These are phyloP conservation scores for Sporothrix brunneoviolacea DNA, from an alignment of 2,329 filamentous ascomycete species.

Conservation along the genomic window DNA sequence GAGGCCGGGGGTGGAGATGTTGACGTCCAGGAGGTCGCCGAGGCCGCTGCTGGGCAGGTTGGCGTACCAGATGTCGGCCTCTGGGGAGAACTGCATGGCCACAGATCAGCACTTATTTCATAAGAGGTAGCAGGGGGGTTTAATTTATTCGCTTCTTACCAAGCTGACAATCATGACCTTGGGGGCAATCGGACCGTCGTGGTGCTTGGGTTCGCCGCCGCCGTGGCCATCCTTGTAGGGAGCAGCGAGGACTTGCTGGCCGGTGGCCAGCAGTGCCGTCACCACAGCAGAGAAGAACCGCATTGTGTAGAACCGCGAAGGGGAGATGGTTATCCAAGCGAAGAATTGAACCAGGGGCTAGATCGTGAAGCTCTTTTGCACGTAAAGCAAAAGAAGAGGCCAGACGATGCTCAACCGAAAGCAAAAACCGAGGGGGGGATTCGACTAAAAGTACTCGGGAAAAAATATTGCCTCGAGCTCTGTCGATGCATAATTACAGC, in stretches of 20 bases:
- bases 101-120: no score
- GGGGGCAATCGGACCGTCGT: constrained; percentile 39
- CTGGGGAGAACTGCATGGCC: constrained; percentile 48
- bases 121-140: no score
- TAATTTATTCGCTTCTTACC: constrained; percentile 31
- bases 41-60: constrained; percentile 39
- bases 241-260: constrained; percentile 3
- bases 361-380: no score
- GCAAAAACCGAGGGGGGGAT: no score
- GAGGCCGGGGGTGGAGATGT: constrained; percentile 54
- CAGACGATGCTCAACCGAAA: no score
- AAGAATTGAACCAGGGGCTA: no score
- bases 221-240: neutral
- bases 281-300: constrained; percentile 10
- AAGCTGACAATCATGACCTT: constrained; percentile 59
- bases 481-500: no score
- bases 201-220: neutral
- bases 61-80: constrained; percentile 55
- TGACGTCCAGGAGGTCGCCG: constrained; percentile 49
- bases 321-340: no score
- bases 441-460: no score
- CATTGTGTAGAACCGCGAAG: constrained; percentile 5
- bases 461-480: no score
- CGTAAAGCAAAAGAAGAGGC: no score
- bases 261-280: constrained; percentile 11